Conservation (phyloP, 352 stramenopile genomes). For the Albugo candida region DNA sequence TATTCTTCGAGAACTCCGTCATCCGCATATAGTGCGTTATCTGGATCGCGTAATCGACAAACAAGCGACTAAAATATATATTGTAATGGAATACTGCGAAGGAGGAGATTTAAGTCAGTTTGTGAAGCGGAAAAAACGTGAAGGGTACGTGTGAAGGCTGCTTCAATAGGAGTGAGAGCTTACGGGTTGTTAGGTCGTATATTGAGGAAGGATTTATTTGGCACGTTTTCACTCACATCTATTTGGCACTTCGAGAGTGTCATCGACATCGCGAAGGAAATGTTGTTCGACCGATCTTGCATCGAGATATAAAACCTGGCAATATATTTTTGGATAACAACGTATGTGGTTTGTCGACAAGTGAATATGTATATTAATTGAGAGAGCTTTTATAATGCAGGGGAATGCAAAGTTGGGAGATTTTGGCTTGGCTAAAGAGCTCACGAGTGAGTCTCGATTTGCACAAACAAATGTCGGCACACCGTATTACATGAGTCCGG, state of each 20-base stretch:
- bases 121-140: constrained; percentile 80
- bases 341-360: constrained; percentile 15
- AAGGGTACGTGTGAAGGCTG: constrained; percentile 32
- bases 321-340: constrained; percentile 86
- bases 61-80: constrained; percentile 83
- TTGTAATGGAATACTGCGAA: constrained; percentile 89
- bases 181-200: constrained; percentile 10
- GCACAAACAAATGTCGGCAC: constrained; percentile 84
- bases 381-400: constrained; percentile 12
- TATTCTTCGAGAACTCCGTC: constrained; percentile 82
- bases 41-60: constrained; percentile 88
- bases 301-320: constrained; percentile 83
- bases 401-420: constrained; percentile 85
- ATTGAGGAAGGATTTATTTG: constrained; percentile 88
- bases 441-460: constrained; percentile 78
- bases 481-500: constrained; percentile 85
- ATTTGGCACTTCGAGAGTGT: constrained; percentile 81
- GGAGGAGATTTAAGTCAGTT: constrained; percentile 79
- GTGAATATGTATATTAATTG: not conserved
- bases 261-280: constrained; percentile 76
- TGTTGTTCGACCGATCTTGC: constrained; percentile 61
- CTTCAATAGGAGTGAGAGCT: too few species aligned
- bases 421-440: constrained; percentile 82
- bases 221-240: constrained; percentile 85
- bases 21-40: constrained; percentile 87